Percentiles rank a stretch among this genome's conserved stretches.
phyloP scores from a whole-genome alignment of 371 early-diverging fungal species.

The Mortierella sp. region DNA sequence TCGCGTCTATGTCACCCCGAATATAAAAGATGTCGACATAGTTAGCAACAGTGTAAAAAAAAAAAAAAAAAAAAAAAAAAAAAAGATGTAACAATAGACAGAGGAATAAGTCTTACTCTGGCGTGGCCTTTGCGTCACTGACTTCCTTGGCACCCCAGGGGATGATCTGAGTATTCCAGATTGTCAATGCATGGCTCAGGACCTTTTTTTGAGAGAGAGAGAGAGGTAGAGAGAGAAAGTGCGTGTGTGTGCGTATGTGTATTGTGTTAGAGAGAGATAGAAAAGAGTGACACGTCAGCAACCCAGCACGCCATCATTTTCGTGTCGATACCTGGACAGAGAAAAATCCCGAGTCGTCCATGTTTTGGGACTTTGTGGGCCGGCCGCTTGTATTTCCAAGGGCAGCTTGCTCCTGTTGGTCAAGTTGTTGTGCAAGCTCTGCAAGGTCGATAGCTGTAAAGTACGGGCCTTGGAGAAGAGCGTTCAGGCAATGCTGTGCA shows the following conservation, averaged over 20 bases:
- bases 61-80: not conserved
- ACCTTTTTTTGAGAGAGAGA: conserved; percentile 54
- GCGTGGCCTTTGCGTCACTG: conserved; percentile 57
- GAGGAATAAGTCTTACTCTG: conserved; percentile 56
- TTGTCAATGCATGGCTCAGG: conserved; percentile 69
- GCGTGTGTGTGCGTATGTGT: not conserved
- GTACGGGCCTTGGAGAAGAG: conserved; percentile 71
- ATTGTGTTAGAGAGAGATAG: not conserved
- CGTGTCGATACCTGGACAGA: conserved; percentile 67
- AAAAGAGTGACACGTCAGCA: not conserved
- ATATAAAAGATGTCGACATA: not conserved
- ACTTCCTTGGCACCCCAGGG: conserved; percentile 66
- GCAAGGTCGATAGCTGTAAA: conserved; percentile 82
- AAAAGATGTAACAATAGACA: not conserved
- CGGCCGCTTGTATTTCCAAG: conserved; percentile 53
- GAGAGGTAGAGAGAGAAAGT: not conserved
- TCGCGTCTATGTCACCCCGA: conserved; percentile 27
- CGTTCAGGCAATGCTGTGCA: conserved; percentile 76
- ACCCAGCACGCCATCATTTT: not conserved
- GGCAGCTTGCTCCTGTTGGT: conserved; percentile 59
- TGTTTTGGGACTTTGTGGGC: conserved; percentile 65
- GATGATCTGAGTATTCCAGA: conserved; percentile 73
- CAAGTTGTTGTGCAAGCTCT: conserved; percentile 69
- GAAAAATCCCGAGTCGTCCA: conserved; percentile 85
- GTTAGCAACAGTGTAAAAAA: not conserved